Evolutionary conservation across 345 rosid genomes (phyloP), one percentile per base, ranked within the genome.

Genomic region (Pseudoturritis turrita): DNA sequence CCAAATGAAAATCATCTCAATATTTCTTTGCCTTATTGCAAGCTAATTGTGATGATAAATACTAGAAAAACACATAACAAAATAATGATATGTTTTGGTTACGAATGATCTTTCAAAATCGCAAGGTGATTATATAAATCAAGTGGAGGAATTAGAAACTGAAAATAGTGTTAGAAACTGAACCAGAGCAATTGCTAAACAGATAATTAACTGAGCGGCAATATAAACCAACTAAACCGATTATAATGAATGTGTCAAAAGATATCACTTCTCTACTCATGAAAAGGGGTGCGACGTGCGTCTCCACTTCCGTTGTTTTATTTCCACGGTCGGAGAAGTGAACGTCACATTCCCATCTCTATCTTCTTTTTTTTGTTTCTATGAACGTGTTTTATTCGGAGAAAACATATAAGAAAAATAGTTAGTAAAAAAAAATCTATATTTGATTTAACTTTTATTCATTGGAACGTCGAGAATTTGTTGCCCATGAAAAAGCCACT

Each of bases 401-500:
- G n/a, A 68, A 45, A 70, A 6, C 45, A 33, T 44, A 15, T 10
- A 56, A 13, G 51, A 19, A 64, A n/a, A 44, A 36, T 28, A 22
- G 18, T 26, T 13, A 39, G 57, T 39, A 37, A 10, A n/a, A n/a
- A n/a, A n/a, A n/a, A n/a, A n/a, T n/a, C n/a, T n/a, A n/a, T n/a
- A n/a, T n/a, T n/a, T n/a, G n/a, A n/a, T n/a, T n/a, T n/a, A n/a
- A n/a, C n/a, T n/a, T n/a, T n/a, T n/a, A n/a, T 43, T 23, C n/a
- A 15, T 15, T 53, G 55, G 39, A 13, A 60, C 28, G 63, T 62
- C 37, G 59, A 62, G 26, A 62, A 61, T 58, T 28, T 52, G 60
- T 41, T 25, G 51, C 11, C 49, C 58, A 53, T 68, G 70, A 69
- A 70, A 66, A 75, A 55, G 59, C 31, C 14, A 46, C 79, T 61